Evolutionary conservation across 345 rosid species (phyloP), one percentile per base, ranked within the genome.

Genomic region (Eucalyptus marginata): DNA sequence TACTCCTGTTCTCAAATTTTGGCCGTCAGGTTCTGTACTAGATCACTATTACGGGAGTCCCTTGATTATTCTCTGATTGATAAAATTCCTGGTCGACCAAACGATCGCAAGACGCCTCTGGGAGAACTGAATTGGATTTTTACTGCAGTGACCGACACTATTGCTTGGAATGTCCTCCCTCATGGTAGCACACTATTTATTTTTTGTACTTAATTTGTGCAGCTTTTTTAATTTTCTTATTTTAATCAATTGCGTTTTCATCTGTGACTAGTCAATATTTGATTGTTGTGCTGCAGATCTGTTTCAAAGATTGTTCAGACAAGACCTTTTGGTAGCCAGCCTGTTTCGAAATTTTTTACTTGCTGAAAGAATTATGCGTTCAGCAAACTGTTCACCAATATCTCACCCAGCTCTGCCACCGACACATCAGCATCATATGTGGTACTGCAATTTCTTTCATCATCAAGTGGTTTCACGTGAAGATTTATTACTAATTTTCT

Each of bases 111-210:
- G 92, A 98, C 99, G 49, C 96, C 96, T 90, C 91, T 98, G 90
- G 99, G 99, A 64, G 99, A 98, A 91, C 93, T 98, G 95, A 98
- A 98, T 91, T 98, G 99, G 99, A 98, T 98, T 88, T 98, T 98
- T 91, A 98, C 99, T 44, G 99, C 99, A 88, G 99, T 97, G 59
- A 98, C 99, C 1, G 99, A 98, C 92, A 98, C 99, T 88, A 98
- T 98, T 92, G 99, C 99, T 22, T 98, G 99, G 99, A 98, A 97
- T 95, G 99, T 97, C 87, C 97, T 98, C 33, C 99, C 99, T 89
- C 99, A 94, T 93, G 99, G 99, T 98, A 97, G n/a, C 51, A 43
- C 8, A 27, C 46, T 56, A 36, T 79, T 71, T 54, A 80, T 27
- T 44, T 43, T 88, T 90, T 86, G 79, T 90, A 86, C 56, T 59